Conservation (phyloP, 2,329 filamentous ascomycete species). For the Paraphoma sp. region DNA sequence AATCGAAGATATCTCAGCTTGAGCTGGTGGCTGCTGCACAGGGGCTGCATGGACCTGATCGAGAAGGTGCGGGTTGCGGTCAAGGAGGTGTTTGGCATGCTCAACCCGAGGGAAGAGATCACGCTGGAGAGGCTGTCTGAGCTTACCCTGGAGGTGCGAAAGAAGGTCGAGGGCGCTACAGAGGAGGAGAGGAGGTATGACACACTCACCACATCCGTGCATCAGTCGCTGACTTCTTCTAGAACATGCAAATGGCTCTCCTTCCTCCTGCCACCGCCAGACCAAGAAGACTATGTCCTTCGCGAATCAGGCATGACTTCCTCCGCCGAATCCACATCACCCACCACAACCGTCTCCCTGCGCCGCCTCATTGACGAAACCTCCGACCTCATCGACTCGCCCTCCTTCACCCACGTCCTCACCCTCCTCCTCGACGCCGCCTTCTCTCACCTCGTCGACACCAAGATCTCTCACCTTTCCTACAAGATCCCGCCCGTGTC, state of each 20-base stretch:
- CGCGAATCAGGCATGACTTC: constrained; percentile 79
- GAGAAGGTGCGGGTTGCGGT: constrained; percentile 84
- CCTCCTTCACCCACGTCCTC: constrained; percentile 85
- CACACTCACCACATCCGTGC: neutral
- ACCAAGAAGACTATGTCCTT: constrained; percentile 83
- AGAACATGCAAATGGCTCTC: constrained; percentile 75
- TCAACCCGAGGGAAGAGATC: constrained; percentile 89
- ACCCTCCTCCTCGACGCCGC: constrained; percentile 85
- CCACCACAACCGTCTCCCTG: constrained; percentile 62
- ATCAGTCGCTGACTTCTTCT: constrained; percentile 12
- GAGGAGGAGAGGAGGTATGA: constrained; percentile 65
- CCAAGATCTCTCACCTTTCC: constrained; percentile 78
- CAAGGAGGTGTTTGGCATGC: constrained; percentile 83
- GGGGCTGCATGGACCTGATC: constrained; percentile 84
- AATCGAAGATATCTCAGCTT: constrained; percentile 95
- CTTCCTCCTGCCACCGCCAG: constrained; percentile 79
- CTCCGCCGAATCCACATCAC: constrained; percentile 44
- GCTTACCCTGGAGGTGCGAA: constrained; percentile 82
- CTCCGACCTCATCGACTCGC: constrained; percentile 92
- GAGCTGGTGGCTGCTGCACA: constrained; percentile 96
- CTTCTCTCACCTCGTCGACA: constrained; percentile 83
- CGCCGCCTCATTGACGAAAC: constrained; percentile 93
- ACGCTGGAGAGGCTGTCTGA: constrained; percentile 80
- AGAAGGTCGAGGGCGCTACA: constrained; percentile 79
- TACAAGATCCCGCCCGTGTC: constrained; percentile 69